Conservation (phyloP, 2,329 filamentous ascomycete genomes). For the Verticillium klebahnii region DNA sequence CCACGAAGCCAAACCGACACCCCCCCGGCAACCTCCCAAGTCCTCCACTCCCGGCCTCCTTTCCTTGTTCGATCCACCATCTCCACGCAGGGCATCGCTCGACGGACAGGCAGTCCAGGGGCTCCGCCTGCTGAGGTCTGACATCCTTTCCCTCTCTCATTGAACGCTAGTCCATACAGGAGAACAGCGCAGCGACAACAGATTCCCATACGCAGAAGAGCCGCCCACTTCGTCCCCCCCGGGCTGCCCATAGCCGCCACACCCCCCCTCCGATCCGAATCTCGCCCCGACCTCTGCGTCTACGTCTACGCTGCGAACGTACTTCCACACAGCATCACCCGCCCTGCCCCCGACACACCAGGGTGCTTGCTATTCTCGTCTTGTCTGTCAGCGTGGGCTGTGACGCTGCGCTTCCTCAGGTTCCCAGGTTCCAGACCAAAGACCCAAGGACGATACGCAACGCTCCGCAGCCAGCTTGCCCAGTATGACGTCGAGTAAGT, state of each 20-base stretch:
- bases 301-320: background rate
- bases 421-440: background rate
- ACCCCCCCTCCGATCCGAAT: background rate
- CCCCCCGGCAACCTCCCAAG: background rate
- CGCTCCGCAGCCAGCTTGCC: slow-evolving; percentile 16
- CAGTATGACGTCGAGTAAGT: slow-evolving; percentile 44
- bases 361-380: slow-evolving; percentile 4
- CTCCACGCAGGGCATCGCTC: background rate
- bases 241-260: background rate
- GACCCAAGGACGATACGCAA: background rate
- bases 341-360: background rate
- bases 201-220: background rate
- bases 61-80: background rate
- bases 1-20: background rate
- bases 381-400: background rate
- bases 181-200: background rate
- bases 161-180: background rate
- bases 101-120: background rate
- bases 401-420: background rate
- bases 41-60: background rate
- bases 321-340: background rate
- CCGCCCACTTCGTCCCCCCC: background rate
- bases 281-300: background rate
- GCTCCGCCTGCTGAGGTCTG: background rate
- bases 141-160: background rate